Evolutionary conservation across 2,329 filamentous ascomycete genomes (phyloP), one percentile per base, ranked within the genome.

Genomic region (Aspergillus udagawae): DNA sequence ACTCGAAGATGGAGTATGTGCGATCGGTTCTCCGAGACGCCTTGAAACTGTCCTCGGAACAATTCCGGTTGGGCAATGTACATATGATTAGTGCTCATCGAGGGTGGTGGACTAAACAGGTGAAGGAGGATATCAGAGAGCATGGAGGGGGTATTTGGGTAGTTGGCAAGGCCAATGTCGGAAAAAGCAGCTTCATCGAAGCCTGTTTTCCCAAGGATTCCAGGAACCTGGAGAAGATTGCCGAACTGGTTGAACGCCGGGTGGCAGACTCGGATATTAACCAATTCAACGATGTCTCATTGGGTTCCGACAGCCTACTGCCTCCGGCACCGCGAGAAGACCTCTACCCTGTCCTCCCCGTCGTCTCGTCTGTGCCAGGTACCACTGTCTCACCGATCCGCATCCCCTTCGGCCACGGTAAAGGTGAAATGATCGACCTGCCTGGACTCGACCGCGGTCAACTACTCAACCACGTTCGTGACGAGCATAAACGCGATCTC

Each of bases 121-220:
- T 99, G 55, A 96, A 91, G 72, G 87, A 96, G 64, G 88, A 92
- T 50, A 92, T 99, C 49, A 92, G 86, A 82, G 77, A 86, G 47
- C 84, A 90, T 51, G 92, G 91, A 3, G 93, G 93, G 4, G 94
- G 87, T 17, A 88, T 90, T 17, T 99, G 94, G 93, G 87, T 99
- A 80, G 89, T 99, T 2, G 94, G 94, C n/a, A 97, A 96, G 74
- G 91, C 92, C 61, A 99, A 99, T 69, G 95, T 97, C 2, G 95
- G 94, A 25, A 99, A 99, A 76, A 97, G 93, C 66, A 88, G 89
- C 68, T 82, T 99, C 2, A 96, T 97, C 59, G 87, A 94, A 65
- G 84, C 86, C 4, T 86, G 97, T 7, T 96, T 92, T 67, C 93
- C 95, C 3, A 87, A 89, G 79, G 86, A 86, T 27, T 81, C 80